Percentiles rank a stretch among this genome's conserved stretches.
phyloP scores from a whole-genome alignment of 208 protist genomes.

The Leishmania tarentolae region DNA sequence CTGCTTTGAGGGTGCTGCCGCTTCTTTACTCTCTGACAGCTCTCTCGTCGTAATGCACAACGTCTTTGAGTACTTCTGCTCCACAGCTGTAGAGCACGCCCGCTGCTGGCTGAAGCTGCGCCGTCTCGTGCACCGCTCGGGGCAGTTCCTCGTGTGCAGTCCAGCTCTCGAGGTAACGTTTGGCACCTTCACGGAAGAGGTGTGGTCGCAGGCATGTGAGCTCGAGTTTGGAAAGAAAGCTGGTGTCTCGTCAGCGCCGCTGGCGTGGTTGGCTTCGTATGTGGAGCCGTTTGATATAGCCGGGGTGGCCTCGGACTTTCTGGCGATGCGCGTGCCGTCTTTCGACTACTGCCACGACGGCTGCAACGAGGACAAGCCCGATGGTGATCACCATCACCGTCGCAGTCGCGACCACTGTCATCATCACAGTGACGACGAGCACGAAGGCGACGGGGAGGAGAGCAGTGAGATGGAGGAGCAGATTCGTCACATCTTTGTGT shows the following conservation, averaged over 20 bases:
- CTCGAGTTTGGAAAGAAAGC: background rate
- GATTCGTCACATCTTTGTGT: slow-evolving; percentile 54
- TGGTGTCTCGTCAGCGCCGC: background rate
- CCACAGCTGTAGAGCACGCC: slow-evolving; percentile 49
- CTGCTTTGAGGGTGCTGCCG: slow-evolving; percentile 66
- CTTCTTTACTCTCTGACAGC: slow-evolving; percentile 32
- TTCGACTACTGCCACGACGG: background rate
- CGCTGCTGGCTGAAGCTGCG: slow-evolving; percentile 69
- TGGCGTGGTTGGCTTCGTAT: slow-evolving; percentile 33
- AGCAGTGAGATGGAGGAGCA: slow-evolving; percentile 38
- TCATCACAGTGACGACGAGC: background rate
- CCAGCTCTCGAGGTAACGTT: slow-evolving; percentile 65
- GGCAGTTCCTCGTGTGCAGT: slow-evolving; percentile 66
- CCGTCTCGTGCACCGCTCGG: slow-evolving; percentile 35
- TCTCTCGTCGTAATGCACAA: slow-evolving; percentile 88
- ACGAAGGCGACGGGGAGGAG: slow-evolving; percentile 14
- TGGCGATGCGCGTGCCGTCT: slow-evolving; percentile 21
- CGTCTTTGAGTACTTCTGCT: slow-evolving; percentile 87
- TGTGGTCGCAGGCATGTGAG: slow-evolving; percentile 24
- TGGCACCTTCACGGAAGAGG: slow-evolving; percentile 6
- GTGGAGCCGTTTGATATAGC: slow-evolving; percentile 32
- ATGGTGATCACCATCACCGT: background rate
- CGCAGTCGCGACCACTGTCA: background rate
- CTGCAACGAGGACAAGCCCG: background rate
- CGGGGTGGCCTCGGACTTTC: slow-evolving; percentile 26